These are phyloP conservation scores for Sporisorium reilianum DNA, from an alignment of 1,284 basidiomycete genomes.

Conservation along the genomic window DNA sequence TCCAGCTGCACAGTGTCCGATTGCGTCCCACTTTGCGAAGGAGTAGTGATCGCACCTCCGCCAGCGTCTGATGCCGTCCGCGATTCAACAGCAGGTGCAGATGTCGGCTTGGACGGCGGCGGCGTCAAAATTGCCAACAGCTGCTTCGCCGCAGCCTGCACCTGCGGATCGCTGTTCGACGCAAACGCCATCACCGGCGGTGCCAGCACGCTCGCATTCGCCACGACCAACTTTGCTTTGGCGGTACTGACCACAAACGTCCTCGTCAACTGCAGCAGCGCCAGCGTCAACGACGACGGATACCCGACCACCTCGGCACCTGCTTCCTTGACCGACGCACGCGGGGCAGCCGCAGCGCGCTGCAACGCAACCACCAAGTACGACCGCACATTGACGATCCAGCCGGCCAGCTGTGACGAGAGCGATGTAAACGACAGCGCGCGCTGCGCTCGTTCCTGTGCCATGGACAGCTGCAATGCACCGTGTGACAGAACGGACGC, in stretches of 20 bases:
- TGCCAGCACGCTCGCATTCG: constrained; percentile 15
- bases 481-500: constrained; percentile 28
- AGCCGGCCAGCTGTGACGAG: constrained; percentile 35
- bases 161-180: constrained; percentile 26
- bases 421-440: constrained; percentile 42
- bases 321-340: constrained; percentile 1
- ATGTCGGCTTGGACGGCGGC: background rate
- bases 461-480: constrained; percentile 30
- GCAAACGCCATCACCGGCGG: constrained; percentile 18
- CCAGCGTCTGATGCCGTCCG: background rate
- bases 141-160: constrained; percentile 14
- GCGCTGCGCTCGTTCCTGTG: constrained; percentile 34
- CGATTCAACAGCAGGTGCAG: background rate
- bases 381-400: constrained; percentile 41
- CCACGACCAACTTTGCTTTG: constrained; percentile 18
- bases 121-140: constrained; percentile 10
- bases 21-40: too few relatives aligned
- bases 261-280: constrained; percentile 25
- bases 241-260: constrained; percentile 26
- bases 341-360: constrained; percentile 11
- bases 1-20: background rate
- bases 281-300: constrained; percentile 16
- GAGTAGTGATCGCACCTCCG: background rate
- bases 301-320: constrained; percentile 1
- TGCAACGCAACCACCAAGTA: constrained; percentile 27